A percentile compares a stretch with the other conserved stretches of the same genome.
Conservation (phyloP, 768 basidiomycete genomes). For the Imleria badia region DNA sequence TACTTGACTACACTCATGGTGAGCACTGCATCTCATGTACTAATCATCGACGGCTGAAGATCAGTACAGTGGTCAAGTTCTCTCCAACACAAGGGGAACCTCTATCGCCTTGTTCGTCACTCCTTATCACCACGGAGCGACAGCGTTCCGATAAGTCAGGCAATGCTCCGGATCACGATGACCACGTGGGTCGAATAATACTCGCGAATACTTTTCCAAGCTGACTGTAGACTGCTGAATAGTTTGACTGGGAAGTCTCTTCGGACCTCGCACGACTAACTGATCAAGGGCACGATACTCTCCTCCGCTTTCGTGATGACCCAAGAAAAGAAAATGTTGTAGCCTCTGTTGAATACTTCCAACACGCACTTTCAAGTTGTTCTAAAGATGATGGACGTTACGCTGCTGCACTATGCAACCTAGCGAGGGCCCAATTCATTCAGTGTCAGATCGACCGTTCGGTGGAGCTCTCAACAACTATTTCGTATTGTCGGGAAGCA, state of each 20-base stretch:
- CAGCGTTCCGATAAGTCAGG: no score
- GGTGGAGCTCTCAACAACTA: not conserved
- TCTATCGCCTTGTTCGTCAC: not conserved
- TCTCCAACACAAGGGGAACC: not conserved
- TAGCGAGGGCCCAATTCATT: slow-evolving; percentile 1
- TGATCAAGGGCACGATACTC: not conserved
- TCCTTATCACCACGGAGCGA: not conserved
- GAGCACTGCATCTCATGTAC: not conserved
- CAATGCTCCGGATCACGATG: not conserved
- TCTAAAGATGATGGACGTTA: not conserved
- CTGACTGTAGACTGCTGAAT: not conserved
- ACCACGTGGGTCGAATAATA: not conserved
- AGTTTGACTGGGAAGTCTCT: not conserved
- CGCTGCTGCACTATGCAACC: slow-evolving; percentile 9
- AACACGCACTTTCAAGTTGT: slow-evolving; percentile 3
- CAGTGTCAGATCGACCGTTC: not conserved
- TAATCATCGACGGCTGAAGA: not conserved
- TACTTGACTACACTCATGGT: not conserved
- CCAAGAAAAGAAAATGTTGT: not conserved
- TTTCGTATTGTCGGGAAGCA: slow-evolving; percentile 4
- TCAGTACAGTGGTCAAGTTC: not conserved
- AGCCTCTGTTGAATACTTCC: not conserved
- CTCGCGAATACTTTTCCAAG: no score
- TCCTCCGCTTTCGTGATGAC: not conserved
- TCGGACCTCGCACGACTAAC: not conserved